Percentiles rank a stretch among this genome's conserved stretches.
These are phyloP conservation scores for Emericellopsis cladophorae DNA, from an alignment of 2,329 filamentous ascomycete genomes.

Conservation along the genomic window DNA sequence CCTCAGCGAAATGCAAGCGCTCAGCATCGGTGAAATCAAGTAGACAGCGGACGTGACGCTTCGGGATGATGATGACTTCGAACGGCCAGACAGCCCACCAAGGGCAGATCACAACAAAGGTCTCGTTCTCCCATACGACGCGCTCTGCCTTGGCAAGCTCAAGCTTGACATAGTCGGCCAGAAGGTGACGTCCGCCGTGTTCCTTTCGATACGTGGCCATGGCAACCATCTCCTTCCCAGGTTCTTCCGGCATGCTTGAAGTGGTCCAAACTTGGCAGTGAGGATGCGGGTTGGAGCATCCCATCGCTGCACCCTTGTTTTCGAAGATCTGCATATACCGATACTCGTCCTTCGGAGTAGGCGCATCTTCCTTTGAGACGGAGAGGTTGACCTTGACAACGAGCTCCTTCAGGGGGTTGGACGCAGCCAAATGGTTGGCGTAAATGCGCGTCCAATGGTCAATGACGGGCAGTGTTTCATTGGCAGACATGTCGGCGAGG, in stretches of 20 bases:
- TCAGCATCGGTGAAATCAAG: constrained; percentile 69
- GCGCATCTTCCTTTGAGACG: constrained; percentile 20
- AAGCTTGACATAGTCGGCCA: constrained; percentile 76
- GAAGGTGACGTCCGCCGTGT: constrained; percentile 60
- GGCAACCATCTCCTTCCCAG: constrained; percentile 63
- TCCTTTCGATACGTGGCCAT: constrained; percentile 66
- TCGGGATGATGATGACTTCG: constrained; percentile 81
- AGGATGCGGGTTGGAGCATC: constrained; percentile 95
- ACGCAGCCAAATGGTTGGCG: constrained; percentile 61
- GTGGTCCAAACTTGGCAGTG: constrained; percentile 97
- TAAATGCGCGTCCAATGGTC: constrained; percentile 90
- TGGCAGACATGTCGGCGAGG: constrained; percentile 72
- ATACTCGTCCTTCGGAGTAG: constrained; percentile 58
- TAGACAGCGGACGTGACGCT: constrained; percentile 70
- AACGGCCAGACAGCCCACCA: constrained; percentile 99
- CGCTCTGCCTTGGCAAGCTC: constrained; percentile 75
- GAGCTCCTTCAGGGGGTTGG: constrained; percentile 44
- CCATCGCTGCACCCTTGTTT: constrained; percentile 97
- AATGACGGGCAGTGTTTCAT: constrained; percentile 71
- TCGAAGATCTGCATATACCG: constrained; percentile 99
- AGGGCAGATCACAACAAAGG: constrained; percentile 79
- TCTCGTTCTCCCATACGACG: constrained; percentile 75
- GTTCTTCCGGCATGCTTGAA: constrained; percentile 82
- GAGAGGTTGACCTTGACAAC: constrained; percentile 26
- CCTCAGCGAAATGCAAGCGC: constrained; percentile 63